Conservation (phyloP, 2,329 filamentous ascomycete genomes). For the Macroventuria anomochaeta region DNA sequence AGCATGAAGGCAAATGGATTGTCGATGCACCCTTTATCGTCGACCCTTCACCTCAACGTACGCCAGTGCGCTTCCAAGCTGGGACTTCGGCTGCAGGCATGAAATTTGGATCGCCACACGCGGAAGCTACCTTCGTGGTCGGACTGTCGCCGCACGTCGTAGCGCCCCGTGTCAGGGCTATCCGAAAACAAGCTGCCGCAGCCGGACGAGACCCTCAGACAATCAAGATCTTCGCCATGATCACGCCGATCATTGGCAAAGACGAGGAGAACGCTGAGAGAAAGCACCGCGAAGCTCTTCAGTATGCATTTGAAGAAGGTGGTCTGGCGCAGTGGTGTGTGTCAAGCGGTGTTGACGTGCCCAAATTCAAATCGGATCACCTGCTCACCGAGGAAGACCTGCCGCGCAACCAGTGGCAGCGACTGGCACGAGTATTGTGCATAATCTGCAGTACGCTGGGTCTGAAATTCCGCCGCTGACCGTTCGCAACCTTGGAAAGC, state of each 20-base stretch:
- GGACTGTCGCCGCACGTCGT: slow-evolving; percentile 67
- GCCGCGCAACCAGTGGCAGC: slow-evolving; percentile 21
- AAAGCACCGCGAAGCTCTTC: slow-evolving; percentile 65
- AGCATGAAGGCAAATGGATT: slow-evolving; percentile 60
- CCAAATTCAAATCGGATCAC: slow-evolving; percentile 64
- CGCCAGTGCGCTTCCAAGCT: slow-evolving; percentile 71
- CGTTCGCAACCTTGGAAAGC: slow-evolving; percentile 21
- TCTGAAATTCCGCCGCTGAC: slow-evolving; percentile 21
- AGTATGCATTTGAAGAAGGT: slow-evolving; percentile 67
- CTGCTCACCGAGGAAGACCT: slow-evolving; percentile 52
- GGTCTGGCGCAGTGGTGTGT: slow-evolving; percentile 72
- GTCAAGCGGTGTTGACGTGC: slow-evolving; percentile 71
- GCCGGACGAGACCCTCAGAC: slow-evolving; percentile 63
- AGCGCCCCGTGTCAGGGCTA: slow-evolving; percentile 65
- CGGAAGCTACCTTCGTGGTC: slow-evolving; percentile 71
- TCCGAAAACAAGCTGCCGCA: slow-evolving; percentile 61
- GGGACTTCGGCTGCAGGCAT: slow-evolving; percentile 70
- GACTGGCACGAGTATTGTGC: slow-evolving; percentile 18
- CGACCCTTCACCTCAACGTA: slow-evolving; percentile 70
- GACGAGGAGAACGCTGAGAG: slow-evolving; percentile 69
- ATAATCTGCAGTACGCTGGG: slow-evolving; percentile 23
- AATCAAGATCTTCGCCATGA: slow-evolving; percentile 70
- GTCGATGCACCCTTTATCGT: slow-evolving; percentile 71
- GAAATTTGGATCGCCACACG: slow-evolving; percentile 69
- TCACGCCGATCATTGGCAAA: slow-evolving; percentile 67